phyloP scores from a whole-genome alignment of 2,329 filamentous ascomycete species.

The Colletotrichum sp. region DNA sequence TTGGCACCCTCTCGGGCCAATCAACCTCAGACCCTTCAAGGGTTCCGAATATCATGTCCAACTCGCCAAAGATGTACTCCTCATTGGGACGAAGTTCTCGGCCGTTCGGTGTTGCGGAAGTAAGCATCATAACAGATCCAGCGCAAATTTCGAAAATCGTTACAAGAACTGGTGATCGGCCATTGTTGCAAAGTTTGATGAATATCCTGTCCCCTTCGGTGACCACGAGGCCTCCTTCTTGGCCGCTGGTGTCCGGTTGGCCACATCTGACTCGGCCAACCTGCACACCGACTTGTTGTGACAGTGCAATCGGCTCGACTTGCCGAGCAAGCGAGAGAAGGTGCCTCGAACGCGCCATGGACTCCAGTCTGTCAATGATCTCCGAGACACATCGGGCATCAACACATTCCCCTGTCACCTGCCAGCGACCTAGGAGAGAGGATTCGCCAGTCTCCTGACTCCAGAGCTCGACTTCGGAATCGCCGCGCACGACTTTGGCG shows the following conservation, averaged over 20 bases:
- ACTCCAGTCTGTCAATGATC: not conserved
- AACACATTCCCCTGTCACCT: not conserved
- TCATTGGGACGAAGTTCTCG: not conserved
- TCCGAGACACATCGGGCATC: not conserved
- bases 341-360: not conserved
- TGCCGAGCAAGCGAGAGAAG: not conserved
- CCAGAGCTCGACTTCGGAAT: not conserved
- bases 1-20: not conserved
- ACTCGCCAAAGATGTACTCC: not conserved
- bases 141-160: not conserved
- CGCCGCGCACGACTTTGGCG: rapidly evolving
- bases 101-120: rapidly evolving
- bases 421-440: not conserved
- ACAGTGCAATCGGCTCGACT: not conserved
- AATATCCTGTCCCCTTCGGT: not conserved
- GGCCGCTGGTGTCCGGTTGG: not conserved
- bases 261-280: not conserved
- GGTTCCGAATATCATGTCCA: not conserved
- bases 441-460: not conserved
- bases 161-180: rapidly evolving
- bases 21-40: not conserved
- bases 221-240: not conserved
- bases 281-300: not conserved
- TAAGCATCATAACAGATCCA: not conserved
- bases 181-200: not conserved